Percentiles rank a stretch among this genome's conserved stretches.
These are phyloP conservation scores for Meyerozyma sp. DNA, from an alignment of 1,139 yeast species.

Conservation along the genomic window DNA sequence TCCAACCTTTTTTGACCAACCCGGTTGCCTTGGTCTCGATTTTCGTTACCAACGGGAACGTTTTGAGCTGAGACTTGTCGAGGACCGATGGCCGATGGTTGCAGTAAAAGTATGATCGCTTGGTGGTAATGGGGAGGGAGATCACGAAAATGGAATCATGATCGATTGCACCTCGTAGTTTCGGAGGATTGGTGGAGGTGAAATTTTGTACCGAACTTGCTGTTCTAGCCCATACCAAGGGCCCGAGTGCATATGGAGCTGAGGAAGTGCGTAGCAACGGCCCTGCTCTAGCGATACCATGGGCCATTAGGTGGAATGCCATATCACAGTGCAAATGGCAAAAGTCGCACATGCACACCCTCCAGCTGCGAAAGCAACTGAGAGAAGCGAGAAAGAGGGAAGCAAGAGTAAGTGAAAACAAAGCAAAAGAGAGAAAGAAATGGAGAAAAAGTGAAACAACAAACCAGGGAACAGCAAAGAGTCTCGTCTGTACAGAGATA, in stretches of 20 bases:
- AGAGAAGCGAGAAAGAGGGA: neutral
- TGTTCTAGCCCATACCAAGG: neutral
- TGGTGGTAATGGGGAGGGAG: slow-evolving; percentile 56
- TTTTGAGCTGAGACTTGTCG: slow-evolving; percentile 19
- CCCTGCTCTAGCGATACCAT: neutral
- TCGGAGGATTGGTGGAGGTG: neutral
- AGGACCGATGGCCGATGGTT: slow-evolving; percentile 42
- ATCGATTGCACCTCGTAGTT: slow-evolving; percentile 3
- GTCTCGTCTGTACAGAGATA: too few species aligned
- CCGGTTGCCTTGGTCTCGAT: slow-evolving; percentile 33
- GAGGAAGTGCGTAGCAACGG: neutral
- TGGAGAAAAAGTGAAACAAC: too few species aligned
- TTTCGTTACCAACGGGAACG: slow-evolving; percentile 29
- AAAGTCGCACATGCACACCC: neutral
- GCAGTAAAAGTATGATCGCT: slow-evolving; percentile 53
- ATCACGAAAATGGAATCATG: slow-evolving; percentile 41
- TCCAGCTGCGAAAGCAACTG: neutral
- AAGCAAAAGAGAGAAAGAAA: too few species aligned
- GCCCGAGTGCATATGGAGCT: neutral
- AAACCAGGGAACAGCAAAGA: too few species aligned
- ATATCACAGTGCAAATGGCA: neutral
- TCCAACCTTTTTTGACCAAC: slow-evolving; percentile 43
- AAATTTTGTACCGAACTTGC: neutral
- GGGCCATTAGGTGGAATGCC: neutral
- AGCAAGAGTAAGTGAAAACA: neutral